These are phyloP conservation scores for Ammopiptanthus mongolicus DNA, from an alignment of 306 rosid genomes.

Conservation along the genomic window DNA sequence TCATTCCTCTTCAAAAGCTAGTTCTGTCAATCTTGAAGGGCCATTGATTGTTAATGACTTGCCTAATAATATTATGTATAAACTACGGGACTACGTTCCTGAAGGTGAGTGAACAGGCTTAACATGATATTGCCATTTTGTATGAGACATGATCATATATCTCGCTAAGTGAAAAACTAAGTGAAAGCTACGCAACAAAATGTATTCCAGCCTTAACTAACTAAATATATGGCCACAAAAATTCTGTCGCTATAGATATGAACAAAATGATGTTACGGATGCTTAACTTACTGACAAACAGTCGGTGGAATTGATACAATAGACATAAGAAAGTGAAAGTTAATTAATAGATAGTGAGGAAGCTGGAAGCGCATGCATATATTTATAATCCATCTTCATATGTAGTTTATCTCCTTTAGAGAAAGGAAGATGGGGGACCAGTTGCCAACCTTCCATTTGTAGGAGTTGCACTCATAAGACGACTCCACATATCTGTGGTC, in stretches of 20 bases:
- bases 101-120: too few species aligned
- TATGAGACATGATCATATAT: too few species aligned
- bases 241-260: neutral
- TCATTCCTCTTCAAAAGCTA: neutral
- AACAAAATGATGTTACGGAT: neutral
- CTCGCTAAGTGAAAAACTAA: too few species aligned
- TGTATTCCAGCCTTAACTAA: neutral
- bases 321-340: constrained; percentile 16
- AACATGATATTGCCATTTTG: too few species aligned
- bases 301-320: neutral
- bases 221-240: neutral
- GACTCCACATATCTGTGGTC: constrained; percentile 31
- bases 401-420: neutral
- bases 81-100: too few species aligned
- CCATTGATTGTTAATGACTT: neutral
- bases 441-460: constrained; percentile 17
- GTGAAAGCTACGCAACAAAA: neutral
- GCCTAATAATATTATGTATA: too few species aligned
- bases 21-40: neutral
- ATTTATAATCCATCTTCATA: neutral
- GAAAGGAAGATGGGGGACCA: constrained; percentile 18
- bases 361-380: too few species aligned
- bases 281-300: neutral
- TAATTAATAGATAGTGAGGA: constrained; percentile 7
- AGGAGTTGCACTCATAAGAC: constrained; percentile 15